These are phyloP conservation scores for Solanum hybrid DNA, from an alignment of 305 asterid genomes.

Conservation along the genomic window DNA sequence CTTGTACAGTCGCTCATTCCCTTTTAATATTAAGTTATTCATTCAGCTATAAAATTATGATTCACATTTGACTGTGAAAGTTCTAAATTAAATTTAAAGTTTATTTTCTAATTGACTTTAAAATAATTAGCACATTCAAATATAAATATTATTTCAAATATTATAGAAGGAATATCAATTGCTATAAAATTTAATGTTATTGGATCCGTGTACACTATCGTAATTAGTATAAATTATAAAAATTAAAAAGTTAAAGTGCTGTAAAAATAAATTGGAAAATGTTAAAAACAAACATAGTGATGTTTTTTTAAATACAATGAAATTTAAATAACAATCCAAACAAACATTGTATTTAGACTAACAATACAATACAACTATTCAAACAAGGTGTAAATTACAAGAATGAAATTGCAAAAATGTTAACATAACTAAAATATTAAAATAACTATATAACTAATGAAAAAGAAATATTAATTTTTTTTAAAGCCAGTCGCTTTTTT, in stretches of 20 bases:
- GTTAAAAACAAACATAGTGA: background rate
- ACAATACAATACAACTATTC: no score
- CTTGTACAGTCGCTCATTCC: background rate
- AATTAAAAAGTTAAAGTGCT: background rate
- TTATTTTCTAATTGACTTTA: background rate
- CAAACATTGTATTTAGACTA: no score
- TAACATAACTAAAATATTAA: no score
- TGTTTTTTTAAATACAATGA: background rate
- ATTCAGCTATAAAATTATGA: background rate
- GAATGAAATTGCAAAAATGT: background rate
- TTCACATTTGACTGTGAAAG: background rate
- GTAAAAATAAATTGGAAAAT: background rate
- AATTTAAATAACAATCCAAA: no score
- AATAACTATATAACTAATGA: no score
- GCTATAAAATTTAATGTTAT: background rate
- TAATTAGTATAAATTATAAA: no score
- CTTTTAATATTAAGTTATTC: background rate
- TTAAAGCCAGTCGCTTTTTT: accelerated
- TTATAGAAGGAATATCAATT: no score
- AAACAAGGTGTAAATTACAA: background rate
- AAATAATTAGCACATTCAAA: background rate
- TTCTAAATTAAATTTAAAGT: no score
- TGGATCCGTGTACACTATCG: background rate
- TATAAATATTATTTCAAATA: background rate
- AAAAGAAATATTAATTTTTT: no score